A percentile compares a stretch with the other conserved stretches of the same genome.
Evolutionary conservation across 2,329 filamentous ascomycete species (phyloP).

Genomic region (Trichoderma atrobrunneum): DNA sequence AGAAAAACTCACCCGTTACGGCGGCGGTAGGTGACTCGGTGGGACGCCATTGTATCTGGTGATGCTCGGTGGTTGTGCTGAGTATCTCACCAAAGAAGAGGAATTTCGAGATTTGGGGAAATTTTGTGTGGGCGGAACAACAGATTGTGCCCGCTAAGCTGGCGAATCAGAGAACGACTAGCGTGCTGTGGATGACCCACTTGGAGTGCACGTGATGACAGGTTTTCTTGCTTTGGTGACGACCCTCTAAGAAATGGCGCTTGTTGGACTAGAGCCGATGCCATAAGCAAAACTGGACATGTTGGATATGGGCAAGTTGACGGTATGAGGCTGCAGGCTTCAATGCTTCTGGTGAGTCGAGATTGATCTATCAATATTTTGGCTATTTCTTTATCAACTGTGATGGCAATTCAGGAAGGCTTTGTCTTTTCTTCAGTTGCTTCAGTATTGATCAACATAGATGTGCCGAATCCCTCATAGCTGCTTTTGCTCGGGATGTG

Average conservation of each 20-base stretch:
- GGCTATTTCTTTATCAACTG: not conserved
- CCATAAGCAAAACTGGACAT: not conserved
- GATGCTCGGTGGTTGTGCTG: conserved; percentile 38
- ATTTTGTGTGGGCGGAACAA: conserved; percentile 43
- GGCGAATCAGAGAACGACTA: conserved; percentile 35
- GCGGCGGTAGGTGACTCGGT: conserved; percentile 68
- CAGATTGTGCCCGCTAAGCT: conserved; percentile 38
- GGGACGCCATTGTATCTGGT: conserved; percentile 56
- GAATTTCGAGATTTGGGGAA: conserved; percentile 44
- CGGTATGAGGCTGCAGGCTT: not conserved
- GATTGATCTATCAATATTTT: not conserved
- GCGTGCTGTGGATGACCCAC: conserved; percentile 11
- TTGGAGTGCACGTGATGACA: not conserved
- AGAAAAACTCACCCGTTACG: conserved; percentile 70
- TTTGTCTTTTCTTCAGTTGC: not conserved
- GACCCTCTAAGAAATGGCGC: not conserved
- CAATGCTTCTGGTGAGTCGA: not conserved
- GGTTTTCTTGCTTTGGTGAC: not conserved
- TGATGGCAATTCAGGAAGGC: accelerated
- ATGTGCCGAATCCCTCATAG: not conserved
- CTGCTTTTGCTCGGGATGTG: not conserved
- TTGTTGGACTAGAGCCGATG: not conserved
- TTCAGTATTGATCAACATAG: not conserved
- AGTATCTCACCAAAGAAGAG: conserved; percentile 37
- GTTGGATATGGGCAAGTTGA: not conserved